Percentiles rank a stretch among this genome's conserved stretches.
These are phyloP conservation scores for Cadophora sp. DNA, from an alignment of 2,329 filamentous ascomycete genomes.

Conservation along the genomic window DNA sequence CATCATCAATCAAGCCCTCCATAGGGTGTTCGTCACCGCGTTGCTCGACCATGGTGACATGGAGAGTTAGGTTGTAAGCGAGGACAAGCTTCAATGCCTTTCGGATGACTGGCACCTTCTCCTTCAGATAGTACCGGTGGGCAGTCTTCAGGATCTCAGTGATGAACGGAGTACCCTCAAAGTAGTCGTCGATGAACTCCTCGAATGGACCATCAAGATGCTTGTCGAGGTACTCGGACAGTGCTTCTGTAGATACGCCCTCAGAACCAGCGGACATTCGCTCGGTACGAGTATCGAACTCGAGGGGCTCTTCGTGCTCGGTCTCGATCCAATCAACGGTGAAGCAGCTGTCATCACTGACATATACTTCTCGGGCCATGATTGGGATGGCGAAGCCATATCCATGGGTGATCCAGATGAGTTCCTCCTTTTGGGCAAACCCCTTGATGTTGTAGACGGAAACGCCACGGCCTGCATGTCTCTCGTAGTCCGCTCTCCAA, in stretches of 20 bases:
- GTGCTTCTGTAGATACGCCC: constrained; percentile 78
- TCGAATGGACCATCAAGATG: constrained; percentile 94
- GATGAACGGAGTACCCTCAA: constrained; percentile 92
- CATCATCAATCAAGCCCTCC: constrained; percentile 84
- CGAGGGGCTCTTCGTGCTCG: constrained; percentile 73
- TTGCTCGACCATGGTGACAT: constrained; percentile 94
- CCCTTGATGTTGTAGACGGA: constrained; percentile 96
- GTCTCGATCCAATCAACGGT: constrained; percentile 93
- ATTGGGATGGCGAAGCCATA: constrained; percentile 94
- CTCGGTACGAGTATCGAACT: constrained; percentile 87
- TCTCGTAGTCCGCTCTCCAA: constrained; percentile 96
- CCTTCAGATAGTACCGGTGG: constrained; percentile 89
- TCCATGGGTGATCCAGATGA: constrained; percentile 94
- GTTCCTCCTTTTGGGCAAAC: constrained; percentile 67
- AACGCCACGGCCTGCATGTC: constrained; percentile 84
- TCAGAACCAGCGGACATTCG: constrained; percentile 89
- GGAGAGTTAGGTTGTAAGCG: constrained; percentile 93
- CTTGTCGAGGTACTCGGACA: constrained; percentile 93
- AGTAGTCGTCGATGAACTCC: constrained; percentile 93
- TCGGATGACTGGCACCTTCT: constrained; percentile 86
- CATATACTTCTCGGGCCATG: constrained; percentile 91
- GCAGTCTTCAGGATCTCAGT: constrained; percentile 97
- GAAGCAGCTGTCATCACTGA: constrained; percentile 91
- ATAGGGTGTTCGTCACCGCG: constrained; percentile 80
- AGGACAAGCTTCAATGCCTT: constrained; percentile 95